A percentile compares a stretch with the other conserved stretches of the same genome.
These are phyloP conservation scores for Knoxia roxburghii DNA, from an alignment of 257 asterid genomes.

Conservation along the genomic window DNA sequence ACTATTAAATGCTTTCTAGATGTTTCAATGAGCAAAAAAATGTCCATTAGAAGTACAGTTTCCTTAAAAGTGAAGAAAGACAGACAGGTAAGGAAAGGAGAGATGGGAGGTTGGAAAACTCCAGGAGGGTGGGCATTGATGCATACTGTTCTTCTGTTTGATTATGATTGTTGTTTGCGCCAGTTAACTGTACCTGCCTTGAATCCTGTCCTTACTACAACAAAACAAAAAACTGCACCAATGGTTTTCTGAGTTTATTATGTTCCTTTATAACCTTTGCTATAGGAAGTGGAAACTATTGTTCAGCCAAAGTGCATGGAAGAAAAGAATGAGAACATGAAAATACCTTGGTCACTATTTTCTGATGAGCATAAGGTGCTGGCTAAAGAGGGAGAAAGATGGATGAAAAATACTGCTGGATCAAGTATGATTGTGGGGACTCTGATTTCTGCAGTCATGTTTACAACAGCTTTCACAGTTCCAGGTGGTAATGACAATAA, in stretches of 20 bases:
- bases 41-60: too few species aligned
- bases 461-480: slow-evolving; percentile 30
- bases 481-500: slow-evolving; percentile 25
- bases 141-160: background rate
- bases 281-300: slow-evolving; percentile 35
- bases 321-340: slow-evolving; percentile 10
- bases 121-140: background rate
- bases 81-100: background rate
- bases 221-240: background rate
- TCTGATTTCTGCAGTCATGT: slow-evolving; percentile 31
- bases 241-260: background rate
- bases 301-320: slow-evolving; percentile 24
- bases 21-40: too few species aligned
- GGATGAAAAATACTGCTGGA: slow-evolving; percentile 36
- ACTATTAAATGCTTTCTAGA: background rate
- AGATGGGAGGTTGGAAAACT: background rate
- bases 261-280: background rate
- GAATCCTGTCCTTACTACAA: background rate
- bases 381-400: slow-evolving; percentile 28
- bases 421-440: slow-evolving; percentile 35
- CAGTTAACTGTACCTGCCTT: background rate
- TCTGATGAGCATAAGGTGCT: slow-evolving; percentile 21
- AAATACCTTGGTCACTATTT: slow-evolving; percentile 19
- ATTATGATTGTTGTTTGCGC: too few species aligned
- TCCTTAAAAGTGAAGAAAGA: background rate